phyloP scores from a whole-genome alignment of 2,329 filamentous ascomycete species.

The Arthrobotrys iridis region DNA sequence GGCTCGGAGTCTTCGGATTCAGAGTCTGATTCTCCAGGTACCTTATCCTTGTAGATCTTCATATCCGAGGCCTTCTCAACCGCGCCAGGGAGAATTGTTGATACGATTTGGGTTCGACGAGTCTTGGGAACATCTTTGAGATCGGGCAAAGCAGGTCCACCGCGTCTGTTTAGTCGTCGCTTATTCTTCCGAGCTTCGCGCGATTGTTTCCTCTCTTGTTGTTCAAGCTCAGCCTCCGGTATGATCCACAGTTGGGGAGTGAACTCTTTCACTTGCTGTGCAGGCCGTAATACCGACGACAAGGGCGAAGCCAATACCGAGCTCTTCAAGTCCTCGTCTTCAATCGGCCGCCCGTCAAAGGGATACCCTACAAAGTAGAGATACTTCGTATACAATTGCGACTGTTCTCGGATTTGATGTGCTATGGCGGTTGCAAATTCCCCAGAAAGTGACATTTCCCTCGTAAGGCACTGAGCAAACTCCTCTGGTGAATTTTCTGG shows the following conservation, averaged over 20 bases:
- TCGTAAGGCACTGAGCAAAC: conserved; percentile 88
- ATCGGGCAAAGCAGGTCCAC: conserved; percentile 92
- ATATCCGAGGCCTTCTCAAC: conserved; percentile 61
- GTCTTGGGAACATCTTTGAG: conserved; percentile 94
- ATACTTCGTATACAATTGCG: conserved; percentile 91
- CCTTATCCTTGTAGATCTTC: conserved; percentile 61
- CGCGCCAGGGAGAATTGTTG: conserved; percentile 88
- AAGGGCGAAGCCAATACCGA: conserved; percentile 88
- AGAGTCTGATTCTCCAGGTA: conserved; percentile 91
- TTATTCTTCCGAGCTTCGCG: conserved; percentile 94
- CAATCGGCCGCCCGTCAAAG: conserved; percentile 91
- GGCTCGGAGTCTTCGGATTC: conserved; percentile 79
- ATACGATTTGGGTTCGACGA: conserved; percentile 90
- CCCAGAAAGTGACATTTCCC: conserved; percentile 87
- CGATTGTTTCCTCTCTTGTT: conserved; percentile 90
- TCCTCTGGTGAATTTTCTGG: conserved; percentile 92
- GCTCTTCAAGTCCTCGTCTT: conserved; percentile 86
- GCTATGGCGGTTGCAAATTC: conserved; percentile 98
- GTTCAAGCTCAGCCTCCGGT: conserved; percentile 86
- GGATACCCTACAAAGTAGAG: conserved; percentile 92
- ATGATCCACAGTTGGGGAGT: conserved; percentile 93
- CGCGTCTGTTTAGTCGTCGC: conserved; percentile 89
- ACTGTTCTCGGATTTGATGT: conserved; percentile 95
- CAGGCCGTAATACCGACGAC: conserved; percentile 82
- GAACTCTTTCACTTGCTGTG: conserved; percentile 92